Conservation (phyloP, 768 basidiomycete genomes). For the Thelephora aurantiotincta region DNA sequence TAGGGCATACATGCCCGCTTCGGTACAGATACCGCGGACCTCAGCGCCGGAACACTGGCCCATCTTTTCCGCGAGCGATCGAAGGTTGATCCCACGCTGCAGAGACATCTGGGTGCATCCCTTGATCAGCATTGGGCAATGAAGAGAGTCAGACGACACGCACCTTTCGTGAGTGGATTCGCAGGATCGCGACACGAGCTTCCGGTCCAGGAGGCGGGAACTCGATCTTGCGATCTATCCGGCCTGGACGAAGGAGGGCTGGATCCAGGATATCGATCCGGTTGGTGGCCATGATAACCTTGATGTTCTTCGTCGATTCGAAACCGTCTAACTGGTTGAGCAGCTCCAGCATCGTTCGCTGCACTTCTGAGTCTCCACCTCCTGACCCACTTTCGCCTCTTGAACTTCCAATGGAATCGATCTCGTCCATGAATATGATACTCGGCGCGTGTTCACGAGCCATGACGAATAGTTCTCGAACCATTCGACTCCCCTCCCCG, state of each 20-base stretch:
- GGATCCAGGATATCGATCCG: constrained; percentile 96
- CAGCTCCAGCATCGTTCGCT: constrained; percentile 94
- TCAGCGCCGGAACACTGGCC: constrained; percentile 97
- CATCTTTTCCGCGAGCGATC: constrained; percentile 96
- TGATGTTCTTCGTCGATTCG: constrained; percentile 69
- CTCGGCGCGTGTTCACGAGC: constrained; percentile 93
- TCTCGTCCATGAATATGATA: constrained; percentile 99
- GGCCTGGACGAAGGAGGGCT: constrained; percentile 84
- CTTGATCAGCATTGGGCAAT: not conserved
- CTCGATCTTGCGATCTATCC: constrained; percentile 96
- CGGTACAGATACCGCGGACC: constrained; percentile 92
- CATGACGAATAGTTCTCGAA: constrained; percentile 96
- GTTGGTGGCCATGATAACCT: constrained; percentile 95
- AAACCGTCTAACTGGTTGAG: constrained; percentile 77
- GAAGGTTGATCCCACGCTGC: constrained; percentile 95
- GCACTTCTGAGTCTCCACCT: constrained; percentile 51
- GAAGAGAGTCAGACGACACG: constrained; percentile 1
- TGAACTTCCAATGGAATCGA: constrained; percentile 92
- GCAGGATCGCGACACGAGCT: constrained; percentile 91
- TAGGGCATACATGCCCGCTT: constrained; percentile 97
- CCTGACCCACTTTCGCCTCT: constrained; percentile 65
- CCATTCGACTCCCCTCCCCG: constrained; percentile 94
- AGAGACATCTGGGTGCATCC: constrained; percentile 67
- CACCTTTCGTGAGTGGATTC: constrained; percentile 93
- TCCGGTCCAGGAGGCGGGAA: constrained; percentile 97